Conservation (phyloP, 106 monocot species). For the Dendrobium chrysotoxum region DNA sequence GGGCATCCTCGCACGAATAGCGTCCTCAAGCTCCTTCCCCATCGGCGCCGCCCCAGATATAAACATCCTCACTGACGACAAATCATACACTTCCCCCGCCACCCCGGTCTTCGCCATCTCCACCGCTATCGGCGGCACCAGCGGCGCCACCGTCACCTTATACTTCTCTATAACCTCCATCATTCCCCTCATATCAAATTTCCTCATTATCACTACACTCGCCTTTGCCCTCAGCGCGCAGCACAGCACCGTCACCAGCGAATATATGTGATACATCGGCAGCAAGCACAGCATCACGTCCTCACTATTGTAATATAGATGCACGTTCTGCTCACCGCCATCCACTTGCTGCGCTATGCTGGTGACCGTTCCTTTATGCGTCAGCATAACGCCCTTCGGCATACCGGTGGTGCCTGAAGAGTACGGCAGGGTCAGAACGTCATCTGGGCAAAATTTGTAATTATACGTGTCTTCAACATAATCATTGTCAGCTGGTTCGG, state of each 20-base stretch:
- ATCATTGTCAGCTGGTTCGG: background rate
- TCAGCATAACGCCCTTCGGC: conserved; percentile 86
- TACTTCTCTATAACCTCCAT: conserved; percentile 57
- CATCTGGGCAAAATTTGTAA: conserved; percentile 39
- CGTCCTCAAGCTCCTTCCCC: conserved; percentile 68
- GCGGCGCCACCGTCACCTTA: conserved; percentile 46
- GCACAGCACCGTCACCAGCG: conserved; percentile 55
- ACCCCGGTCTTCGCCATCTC: conserved; percentile 36
- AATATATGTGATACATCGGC: conserved; percentile 77
- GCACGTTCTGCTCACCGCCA: conserved; percentile 47
- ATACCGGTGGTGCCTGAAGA: conserved; percentile 83
- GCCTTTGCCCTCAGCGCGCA: conserved; percentile 50
- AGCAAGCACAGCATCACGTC: conserved; percentile 72
- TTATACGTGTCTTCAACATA: conserved; percentile 5
- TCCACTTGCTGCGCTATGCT: conserved; percentile 75
- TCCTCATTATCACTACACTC: conserved; percentile 44
- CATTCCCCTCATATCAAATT: conserved; percentile 49
- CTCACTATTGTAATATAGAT: conserved; percentile 35
- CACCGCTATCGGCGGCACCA: conserved; percentile 69
- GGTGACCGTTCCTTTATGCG: conserved; percentile 50
- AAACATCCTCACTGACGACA: conserved; percentile 53
- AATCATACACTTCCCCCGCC: conserved; percentile 28
- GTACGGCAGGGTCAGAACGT: conserved; percentile 76
- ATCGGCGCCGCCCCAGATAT: conserved; percentile 76
- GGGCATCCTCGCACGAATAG: conserved; percentile 40